phyloP scores from a whole-genome alignment of 345 rosid genomes.

The Combretum micranthum region DNA sequence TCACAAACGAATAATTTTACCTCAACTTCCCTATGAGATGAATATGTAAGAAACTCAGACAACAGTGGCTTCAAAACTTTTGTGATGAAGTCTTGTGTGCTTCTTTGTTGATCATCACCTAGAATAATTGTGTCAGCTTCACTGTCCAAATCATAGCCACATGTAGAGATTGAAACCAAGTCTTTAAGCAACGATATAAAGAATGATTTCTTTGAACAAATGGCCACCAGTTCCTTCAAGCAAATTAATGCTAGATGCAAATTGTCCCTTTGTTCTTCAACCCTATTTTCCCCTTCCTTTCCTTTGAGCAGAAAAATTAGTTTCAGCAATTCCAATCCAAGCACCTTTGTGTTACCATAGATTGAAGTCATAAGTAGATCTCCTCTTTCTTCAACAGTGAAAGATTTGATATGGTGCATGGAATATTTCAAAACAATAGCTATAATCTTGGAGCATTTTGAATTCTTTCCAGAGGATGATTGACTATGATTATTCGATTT shows the following conservation, averaged over 20 bases:
- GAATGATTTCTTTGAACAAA: constrained; percentile 30
- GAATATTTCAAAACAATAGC: constrained; percentile 48
- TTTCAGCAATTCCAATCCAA: constrained; percentile 64
- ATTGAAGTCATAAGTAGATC: constrained; percentile 48
- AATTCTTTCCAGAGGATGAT: constrained; percentile 30
- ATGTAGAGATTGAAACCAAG: constrained; percentile 39
- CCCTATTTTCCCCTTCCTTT: constrained; percentile 30
- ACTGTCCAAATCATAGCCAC: constrained; percentile 24
- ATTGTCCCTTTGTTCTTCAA: constrained; percentile 47
- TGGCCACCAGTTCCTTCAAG: constrained; percentile 52
- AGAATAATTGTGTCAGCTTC: constrained; percentile 30
- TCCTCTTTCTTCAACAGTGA: constrained; percentile 32
- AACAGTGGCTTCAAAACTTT: constrained; percentile 50
- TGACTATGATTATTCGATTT: constrained; percentile 49
- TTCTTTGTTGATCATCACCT: constrained; percentile 40
- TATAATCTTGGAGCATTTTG: constrained; percentile 28
- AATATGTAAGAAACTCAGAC: constrained; percentile 38
- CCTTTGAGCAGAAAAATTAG: constrained; percentile 44
- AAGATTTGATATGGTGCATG: constrained; percentile 48
- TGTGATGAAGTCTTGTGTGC: constrained; percentile 34
- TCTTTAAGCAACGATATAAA: constrained; percentile 49
- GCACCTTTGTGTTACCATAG: constrained; percentile 49
- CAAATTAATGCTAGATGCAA: constrained; percentile 52
- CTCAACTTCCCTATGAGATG: constrained; percentile 48
- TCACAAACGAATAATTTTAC: constrained; percentile 18